Conservation (phyloP, 2,329 filamentous ascomycete species). For the Colletotrichum lindemuthianum region DNA sequence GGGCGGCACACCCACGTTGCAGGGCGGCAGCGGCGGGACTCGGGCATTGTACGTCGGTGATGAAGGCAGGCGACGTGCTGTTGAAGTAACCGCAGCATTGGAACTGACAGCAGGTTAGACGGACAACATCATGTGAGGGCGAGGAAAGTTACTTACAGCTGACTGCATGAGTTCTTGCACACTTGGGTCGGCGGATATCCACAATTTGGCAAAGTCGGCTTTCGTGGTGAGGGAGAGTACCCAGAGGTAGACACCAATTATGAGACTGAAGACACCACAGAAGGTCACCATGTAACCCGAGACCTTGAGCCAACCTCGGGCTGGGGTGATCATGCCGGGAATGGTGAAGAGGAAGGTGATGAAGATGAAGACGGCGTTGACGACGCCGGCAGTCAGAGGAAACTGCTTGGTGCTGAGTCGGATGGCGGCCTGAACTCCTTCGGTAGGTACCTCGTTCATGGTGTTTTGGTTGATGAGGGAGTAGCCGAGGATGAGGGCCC, state of each 20-base stretch:
- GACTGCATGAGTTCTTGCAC: slow-evolving; percentile 77
- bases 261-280: slow-evolving; percentile 71
- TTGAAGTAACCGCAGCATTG: slow-evolving; percentile 84
- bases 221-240: slow-evolving; percentile 77
- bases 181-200: slow-evolving; percentile 63
- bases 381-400: slow-evolving; percentile 72
- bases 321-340: slow-evolving; percentile 75
- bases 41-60: slow-evolving; percentile 74
- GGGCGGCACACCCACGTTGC: slow-evolving; percentile 74
- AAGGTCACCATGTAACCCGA: slow-evolving; percentile 72
- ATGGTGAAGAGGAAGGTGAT: slow-evolving; percentile 75
- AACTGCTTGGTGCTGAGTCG: slow-evolving; percentile 64
- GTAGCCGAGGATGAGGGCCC: slow-evolving; percentile 65
- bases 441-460: slow-evolving; percentile 52
- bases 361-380: slow-evolving; percentile 78
- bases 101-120: slow-evolving; percentile 61
- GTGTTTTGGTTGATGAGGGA: slow-evolving; percentile 61
- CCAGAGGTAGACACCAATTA: slow-evolving; percentile 76
- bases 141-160: slow-evolving; percentile 58
- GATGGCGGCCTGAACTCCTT: slow-evolving; percentile 60
- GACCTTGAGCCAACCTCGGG: slow-evolving; percentile 75
- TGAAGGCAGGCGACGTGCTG: slow-evolving; percentile 76
- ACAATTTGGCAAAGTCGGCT: slow-evolving; percentile 69
- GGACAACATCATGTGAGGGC: not conserved
- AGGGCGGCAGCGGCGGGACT: slow-evolving; percentile 77